Conservation (phyloP, 164 flowering plant species). For the Santalum album region DNA sequence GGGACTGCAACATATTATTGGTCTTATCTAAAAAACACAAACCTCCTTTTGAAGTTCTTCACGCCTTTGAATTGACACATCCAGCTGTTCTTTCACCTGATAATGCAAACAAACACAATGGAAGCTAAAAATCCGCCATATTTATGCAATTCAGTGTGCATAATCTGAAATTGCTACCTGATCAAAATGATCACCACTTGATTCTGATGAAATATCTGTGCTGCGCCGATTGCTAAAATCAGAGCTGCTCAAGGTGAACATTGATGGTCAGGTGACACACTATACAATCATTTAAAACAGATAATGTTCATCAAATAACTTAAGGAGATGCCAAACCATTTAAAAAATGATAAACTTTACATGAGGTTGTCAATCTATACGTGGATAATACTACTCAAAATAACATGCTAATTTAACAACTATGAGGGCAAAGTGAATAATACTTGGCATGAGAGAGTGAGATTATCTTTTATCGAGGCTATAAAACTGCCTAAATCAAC, state of each 20-base stretch:
- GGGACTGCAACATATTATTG: no score
- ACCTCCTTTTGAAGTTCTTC: conserved; percentile 77
- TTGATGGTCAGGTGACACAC: background rate
- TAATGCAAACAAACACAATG: conserved; percentile 4
- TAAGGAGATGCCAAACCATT: background rate
- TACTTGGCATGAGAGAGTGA: no score
- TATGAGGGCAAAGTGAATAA: no score
- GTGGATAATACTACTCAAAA: no score
- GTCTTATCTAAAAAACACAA: background rate
- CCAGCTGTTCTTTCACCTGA: conserved; percentile 49
- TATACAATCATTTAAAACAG: no score
- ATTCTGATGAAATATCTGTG: conserved; percentile 44
- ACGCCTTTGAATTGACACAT: conserved; percentile 38
- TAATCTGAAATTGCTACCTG: conserved; percentile 27
- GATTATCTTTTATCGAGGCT: no score
- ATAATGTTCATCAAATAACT: no score
- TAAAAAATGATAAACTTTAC: no score
- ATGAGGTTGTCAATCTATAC: no score
- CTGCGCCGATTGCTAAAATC: conserved; percentile 26
- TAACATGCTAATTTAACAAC: no score
- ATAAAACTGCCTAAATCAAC: no score
- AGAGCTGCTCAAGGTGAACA: conserved; percentile 29
- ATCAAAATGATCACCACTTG: conserved; percentile 35
- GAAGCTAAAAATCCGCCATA: background rate
- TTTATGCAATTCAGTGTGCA: background rate